Conservation (phyloP, 768 basidiomycete species). For the Boletus tylopilopsis region DNA sequence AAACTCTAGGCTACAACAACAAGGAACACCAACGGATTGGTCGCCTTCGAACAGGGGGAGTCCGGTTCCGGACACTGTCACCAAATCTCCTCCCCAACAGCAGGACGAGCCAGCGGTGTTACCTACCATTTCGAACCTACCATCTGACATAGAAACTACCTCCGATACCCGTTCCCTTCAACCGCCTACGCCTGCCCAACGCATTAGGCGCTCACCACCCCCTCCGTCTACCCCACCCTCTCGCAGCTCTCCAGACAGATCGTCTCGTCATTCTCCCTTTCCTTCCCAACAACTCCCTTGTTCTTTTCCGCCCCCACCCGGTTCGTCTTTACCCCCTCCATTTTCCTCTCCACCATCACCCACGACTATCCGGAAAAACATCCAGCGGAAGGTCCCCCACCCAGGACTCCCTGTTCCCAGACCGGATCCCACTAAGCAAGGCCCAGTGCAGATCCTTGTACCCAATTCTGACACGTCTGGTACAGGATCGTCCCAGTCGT, state of each 20-base stretch:
- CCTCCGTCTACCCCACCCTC: conserved; percentile 3
- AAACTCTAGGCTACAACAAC: conserved; percentile 1
- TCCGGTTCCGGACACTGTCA: background rate
- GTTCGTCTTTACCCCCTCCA: conserved; percentile 10
- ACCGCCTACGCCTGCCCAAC: conserved; percentile 31
- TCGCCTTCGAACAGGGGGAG: conserved; percentile 24
- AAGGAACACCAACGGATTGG: conserved; percentile 33
- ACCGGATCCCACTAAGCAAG: conserved; percentile 28
- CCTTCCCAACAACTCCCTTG: conserved; percentile 1
- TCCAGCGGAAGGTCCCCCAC: conserved; percentile 46
- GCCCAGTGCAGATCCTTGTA: conserved; percentile 44
- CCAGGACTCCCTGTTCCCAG: conserved; percentile 35
- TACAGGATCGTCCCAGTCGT: conserved; percentile 32
- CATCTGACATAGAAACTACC: conserved; percentile 12
- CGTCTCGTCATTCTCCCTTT: background rate
- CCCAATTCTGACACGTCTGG: conserved; percentile 55
- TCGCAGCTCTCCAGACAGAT: conserved; percentile 8
- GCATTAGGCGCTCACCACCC: conserved; percentile 5
- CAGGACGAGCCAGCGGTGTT: conserved; percentile 1
- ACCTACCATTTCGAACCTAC: background rate
- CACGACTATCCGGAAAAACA: conserved; percentile 19
- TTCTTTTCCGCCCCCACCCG: conserved; percentile 14
- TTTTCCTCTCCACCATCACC: conserved; percentile 5
- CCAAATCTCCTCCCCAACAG: background rate
- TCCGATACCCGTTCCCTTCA: conserved; percentile 16